Conservation (phyloP, 2,329 filamentous ascomycete genomes). For the Hymenoscyphus fructigenus region DNA sequence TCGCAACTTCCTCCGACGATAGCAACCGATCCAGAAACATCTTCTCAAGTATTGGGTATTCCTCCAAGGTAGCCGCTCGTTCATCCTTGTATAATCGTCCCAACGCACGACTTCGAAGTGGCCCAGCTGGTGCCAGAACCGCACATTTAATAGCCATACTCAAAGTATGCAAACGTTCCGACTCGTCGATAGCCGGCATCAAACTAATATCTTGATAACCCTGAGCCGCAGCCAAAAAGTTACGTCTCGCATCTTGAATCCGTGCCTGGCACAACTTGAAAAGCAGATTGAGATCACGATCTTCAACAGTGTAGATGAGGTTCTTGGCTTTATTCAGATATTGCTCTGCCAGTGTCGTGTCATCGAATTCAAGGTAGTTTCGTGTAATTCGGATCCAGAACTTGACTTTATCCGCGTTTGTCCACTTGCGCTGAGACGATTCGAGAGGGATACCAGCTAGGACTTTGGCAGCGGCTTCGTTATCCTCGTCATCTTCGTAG, state of each 20-base stretch:
- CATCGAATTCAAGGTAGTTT: constrained; percentile 91
- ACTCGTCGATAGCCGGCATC: constrained; percentile 74
- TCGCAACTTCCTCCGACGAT: constrained; percentile 75
- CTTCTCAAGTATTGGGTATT: constrained; percentile 91
- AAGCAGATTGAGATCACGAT: constrained; percentile 74
- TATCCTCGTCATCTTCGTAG: constrained; percentile 81
- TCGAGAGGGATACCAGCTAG: constrained; percentile 87
- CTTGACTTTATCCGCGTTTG: constrained; percentile 76
- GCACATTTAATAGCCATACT: constrained; percentile 88
- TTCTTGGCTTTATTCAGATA: constrained; percentile 96
- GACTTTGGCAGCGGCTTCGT: constrained; percentile 70
- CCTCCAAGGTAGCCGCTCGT: constrained; percentile 68
- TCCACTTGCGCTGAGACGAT: constrained; percentile 79
- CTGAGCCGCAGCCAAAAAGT: constrained; percentile 83
- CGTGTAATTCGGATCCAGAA: constrained; percentile 94
- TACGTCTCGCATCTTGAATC: constrained; percentile 85
- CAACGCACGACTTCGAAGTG: constrained; percentile 75
- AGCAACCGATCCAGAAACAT: constrained; percentile 93
- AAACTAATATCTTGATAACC: constrained; percentile 88
- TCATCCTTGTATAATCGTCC: constrained; percentile 93
- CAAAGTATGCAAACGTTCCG: constrained; percentile 81
- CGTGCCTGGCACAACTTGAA: constrained; percentile 91
- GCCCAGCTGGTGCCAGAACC: constrained; percentile 87
- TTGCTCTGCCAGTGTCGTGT: constrained; percentile 78
- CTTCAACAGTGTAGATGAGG: constrained; percentile 74